Evolutionary conservation across 1,284 basidiomycete genomes (phyloP).

Genomic region (Binderoboletus segoi): DNA sequence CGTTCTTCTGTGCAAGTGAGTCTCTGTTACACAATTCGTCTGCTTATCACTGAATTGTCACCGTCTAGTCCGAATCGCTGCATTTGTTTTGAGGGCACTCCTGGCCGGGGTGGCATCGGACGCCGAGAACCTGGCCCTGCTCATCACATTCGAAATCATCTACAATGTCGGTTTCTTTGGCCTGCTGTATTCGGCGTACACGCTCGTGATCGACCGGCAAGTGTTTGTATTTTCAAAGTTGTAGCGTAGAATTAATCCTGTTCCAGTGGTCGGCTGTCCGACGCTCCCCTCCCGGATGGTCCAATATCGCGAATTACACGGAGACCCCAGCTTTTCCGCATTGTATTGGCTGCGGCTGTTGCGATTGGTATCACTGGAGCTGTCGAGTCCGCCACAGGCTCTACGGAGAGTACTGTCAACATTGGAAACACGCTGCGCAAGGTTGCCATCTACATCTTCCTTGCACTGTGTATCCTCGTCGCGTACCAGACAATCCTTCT

Average conservation of each 20-base stretch:
- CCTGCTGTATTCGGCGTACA: constrained; percentile 38
- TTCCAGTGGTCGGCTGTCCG: constrained; percentile 25
- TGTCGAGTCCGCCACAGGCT: constrained; percentile 20
- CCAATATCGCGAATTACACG: constrained; percentile 36
- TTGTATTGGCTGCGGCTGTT: constrained; percentile 39
- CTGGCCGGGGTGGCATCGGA: constrained; percentile 29
- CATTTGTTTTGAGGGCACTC: constrained; percentile 36
- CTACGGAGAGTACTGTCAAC: constrained; percentile 12
- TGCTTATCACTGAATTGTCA: background rate
- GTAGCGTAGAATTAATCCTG: background rate
- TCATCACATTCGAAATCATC: constrained; percentile 33
- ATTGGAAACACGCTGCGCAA: constrained; percentile 35
- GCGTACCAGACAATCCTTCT: constrained; percentile 42
- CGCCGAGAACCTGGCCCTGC: constrained; percentile 23
- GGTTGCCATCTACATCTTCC: constrained; percentile 47
- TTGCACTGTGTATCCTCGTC: constrained; percentile 44
- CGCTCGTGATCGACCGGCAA: constrained; percentile 37
- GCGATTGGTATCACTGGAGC: constrained; percentile 43
- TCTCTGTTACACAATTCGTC: background rate
- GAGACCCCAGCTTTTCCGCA: constrained; percentile 37
- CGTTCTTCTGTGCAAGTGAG: constrained; percentile 51
- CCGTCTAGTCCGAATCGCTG: constrained; percentile 32
- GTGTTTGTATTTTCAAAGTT: background rate
- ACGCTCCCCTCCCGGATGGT: constrained; percentile 20
- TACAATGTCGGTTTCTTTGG: constrained; percentile 42